A percentile compares a stretch with the other conserved stretches of the same genome.
phyloP scores from a whole-genome alignment of 805 yeast genomes.

The Saturnispora quitensis region DNA sequence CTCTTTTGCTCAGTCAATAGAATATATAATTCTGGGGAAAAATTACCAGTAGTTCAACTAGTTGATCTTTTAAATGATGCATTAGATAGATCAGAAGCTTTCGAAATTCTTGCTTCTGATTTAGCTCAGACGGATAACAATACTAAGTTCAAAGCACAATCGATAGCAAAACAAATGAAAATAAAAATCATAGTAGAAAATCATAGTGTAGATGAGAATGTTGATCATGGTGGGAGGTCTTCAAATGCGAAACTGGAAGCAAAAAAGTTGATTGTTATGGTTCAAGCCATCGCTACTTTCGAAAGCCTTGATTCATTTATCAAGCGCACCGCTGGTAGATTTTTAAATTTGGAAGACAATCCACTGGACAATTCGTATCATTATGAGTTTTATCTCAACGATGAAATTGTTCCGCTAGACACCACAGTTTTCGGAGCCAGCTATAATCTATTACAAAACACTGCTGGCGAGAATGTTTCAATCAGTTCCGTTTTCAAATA shows the following conservation, averaged over 20 bases:
- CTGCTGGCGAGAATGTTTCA: conserved; percentile 34
- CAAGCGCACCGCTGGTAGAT: conserved; percentile 31
- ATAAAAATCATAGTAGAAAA: conserved; percentile 36
- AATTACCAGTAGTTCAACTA: conserved; percentile 34
- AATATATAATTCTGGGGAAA: conserved; percentile 23
- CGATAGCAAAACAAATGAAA: conserved; percentile 65
- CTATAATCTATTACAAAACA: conserved; percentile 38
- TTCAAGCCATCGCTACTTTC: conserved; percentile 55
- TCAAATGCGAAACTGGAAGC: conserved; percentile 26
- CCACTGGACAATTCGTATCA: conserved; percentile 23
- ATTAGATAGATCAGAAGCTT: conserved; percentile 62
- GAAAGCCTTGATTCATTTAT: conserved; percentile 41
- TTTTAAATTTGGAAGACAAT: conserved; percentile 15
- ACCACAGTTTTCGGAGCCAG: conserved; percentile 74
- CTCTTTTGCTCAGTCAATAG: conserved; percentile 28
- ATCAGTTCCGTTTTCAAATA: conserved; percentile 46
- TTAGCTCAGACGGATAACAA: conserved; percentile 9
- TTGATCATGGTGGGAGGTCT: conserved; percentile 3
- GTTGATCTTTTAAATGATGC: conserved; percentile 62
- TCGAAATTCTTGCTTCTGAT: conserved; percentile 46
- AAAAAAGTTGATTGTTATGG: conserved; percentile 30
- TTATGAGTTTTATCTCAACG: conserved; percentile 51
- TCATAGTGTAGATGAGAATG: background rate
- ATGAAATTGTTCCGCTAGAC: conserved; percentile 48
- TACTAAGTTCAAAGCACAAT: conserved; percentile 36